Evolutionary conservation across 2,329 filamentous ascomycete species (phyloP).

Genomic region (Fusarium mundagurra): DNA sequence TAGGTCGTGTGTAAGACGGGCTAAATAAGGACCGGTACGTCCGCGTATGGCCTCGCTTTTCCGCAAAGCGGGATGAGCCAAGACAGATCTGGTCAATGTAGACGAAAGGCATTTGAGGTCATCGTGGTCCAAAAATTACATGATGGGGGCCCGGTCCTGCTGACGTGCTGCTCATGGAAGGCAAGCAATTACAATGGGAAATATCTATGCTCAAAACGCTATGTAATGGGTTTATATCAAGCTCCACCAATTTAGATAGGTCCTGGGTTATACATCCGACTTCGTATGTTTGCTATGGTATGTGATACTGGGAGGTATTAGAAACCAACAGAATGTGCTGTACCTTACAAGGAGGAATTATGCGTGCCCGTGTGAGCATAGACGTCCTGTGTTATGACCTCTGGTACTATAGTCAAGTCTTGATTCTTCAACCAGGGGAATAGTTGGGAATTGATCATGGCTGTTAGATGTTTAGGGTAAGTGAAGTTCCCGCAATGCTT

Average conservation of each 20-base stretch:
- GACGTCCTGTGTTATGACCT: neutral
- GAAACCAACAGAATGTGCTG: neutral
- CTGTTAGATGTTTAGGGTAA: neutral
- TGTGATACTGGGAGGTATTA: neutral
- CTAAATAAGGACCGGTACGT: conserved; percentile 31
- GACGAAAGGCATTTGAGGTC: neutral
- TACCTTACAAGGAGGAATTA: neutral
- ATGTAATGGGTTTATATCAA: neutral
- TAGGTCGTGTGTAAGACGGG: conserved; percentile 37
- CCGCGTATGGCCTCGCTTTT: neutral
- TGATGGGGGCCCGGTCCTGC: no score
- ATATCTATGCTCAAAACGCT: neutral
- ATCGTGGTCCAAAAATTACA: neutral
- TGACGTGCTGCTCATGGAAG: neutral
- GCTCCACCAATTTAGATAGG: no score
- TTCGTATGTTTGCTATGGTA: neutral
- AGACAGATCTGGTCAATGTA: neutral
- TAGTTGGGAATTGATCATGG: neutral
- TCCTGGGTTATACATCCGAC: no score
- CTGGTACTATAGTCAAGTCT: neutral
- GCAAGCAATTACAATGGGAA: neutral
- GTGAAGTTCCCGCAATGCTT: neutral
- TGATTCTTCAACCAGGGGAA: neutral
- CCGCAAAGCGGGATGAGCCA: conserved; percentile 8
- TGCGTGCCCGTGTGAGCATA: neutral